Evolutionary conservation across 2,329 filamentous ascomycete genomes (phyloP).

Genomic region (Aspergillus phoenicis): DNA sequence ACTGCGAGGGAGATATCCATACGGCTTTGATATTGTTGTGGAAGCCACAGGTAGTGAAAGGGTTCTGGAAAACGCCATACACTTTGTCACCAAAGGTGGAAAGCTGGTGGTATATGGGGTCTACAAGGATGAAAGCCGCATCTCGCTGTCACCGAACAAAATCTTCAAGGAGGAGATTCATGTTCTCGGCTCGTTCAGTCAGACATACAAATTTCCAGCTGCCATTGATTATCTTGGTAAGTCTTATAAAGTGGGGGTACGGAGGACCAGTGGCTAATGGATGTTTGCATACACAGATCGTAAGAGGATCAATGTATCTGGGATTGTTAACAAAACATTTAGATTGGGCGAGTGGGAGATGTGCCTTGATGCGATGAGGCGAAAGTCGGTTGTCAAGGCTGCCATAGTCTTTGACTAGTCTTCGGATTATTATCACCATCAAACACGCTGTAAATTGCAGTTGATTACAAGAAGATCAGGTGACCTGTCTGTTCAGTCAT

Average conservation of each 20-base stretch:
- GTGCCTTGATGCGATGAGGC: constrained; percentile 69
- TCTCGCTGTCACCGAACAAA: constrained; percentile 69
- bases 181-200: constrained; percentile 72
- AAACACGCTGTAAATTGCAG: too few relatives aligned
- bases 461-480: too few relatives aligned
- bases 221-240: constrained; percentile 56
- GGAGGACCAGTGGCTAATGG: background rate
- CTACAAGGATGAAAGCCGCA: constrained; percentile 63
- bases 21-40: constrained; percentile 73
- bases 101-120: constrained; percentile 74
- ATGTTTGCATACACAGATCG: background rate
- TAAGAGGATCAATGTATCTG: constrained; percentile 50
- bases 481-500: too few relatives aligned
- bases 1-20: constrained; percentile 65
- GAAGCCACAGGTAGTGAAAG: constrained; percentile 70
- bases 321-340: constrained; percentile 73
- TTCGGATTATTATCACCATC: too few relatives aligned
- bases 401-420: constrained; percentile 68
- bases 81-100: constrained; percentile 71
- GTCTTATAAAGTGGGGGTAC: background rate
- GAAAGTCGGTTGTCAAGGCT: constrained; percentile 74
- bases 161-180: constrained; percentile 72
- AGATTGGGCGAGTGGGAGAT: constrained; percentile 71
- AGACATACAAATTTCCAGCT: constrained; percentile 70
- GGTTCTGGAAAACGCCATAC: constrained; percentile 70